These are phyloP conservation scores for Euphrasia confusa DNA, from an alignment of 257 asterid genomes.

Conservation along the genomic window DNA sequence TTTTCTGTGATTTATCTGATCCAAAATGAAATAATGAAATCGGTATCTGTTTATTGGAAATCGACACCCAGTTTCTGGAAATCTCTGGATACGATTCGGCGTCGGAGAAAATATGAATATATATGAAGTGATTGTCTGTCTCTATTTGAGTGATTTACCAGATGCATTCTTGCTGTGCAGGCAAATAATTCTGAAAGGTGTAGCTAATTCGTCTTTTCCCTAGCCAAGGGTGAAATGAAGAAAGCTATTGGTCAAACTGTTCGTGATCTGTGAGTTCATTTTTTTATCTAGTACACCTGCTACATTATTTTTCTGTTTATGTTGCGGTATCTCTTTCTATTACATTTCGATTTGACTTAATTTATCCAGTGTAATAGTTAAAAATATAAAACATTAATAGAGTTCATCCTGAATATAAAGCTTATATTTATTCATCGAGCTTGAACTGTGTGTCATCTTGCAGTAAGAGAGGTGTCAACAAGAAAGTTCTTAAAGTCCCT, in stretches of 20 bases:
- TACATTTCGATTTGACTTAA: background rate
- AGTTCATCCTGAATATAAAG: background rate
- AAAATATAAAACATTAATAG: background rate
- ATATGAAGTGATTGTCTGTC: conserved; percentile 2
- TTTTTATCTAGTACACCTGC: background rate
- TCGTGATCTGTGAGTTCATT: conserved; percentile 74
- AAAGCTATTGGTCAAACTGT: conserved; percentile 92
- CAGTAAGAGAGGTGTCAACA: conserved; percentile 98
- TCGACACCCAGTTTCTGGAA: conserved; percentile 9
- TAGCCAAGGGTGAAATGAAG: conserved; percentile 59
- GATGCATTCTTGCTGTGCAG: conserved; percentile 24
- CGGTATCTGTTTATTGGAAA: background rate
- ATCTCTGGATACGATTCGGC: conserved; percentile 20
- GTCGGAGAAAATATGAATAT: conserved; percentile 19
- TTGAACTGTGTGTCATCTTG: conserved; percentile 33
- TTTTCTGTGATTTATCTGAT: conserved; percentile 19
- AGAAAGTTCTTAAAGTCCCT: conserved; percentile 94
- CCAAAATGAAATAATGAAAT: background rate
- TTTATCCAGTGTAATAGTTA: background rate
- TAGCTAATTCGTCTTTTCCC: conserved; percentile 34
- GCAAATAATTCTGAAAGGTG: conserved; percentile 22
- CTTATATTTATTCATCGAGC: conserved; percentile 3
- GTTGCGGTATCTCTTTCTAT: conserved; percentile 19
- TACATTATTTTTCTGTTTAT: conserved; percentile 13
- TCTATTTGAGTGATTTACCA: conserved; percentile 7